These are phyloP conservation scores for Nicotiana paniculata DNA, from an alignment of 257 asterid genomes.

Conservation along the genomic window DNA sequence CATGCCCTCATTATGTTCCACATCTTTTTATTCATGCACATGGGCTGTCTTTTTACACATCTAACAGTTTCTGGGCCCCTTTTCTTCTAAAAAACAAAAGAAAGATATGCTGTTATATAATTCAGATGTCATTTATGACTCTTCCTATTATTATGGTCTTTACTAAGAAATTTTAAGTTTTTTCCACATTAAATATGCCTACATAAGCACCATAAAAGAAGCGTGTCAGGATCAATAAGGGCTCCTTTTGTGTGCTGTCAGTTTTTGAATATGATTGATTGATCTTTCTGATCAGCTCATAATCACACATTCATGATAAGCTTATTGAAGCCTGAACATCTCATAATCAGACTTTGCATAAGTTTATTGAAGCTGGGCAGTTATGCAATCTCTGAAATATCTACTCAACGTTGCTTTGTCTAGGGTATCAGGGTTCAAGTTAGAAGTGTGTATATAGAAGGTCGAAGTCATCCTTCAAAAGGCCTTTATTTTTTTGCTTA, in stretches of 20 bases:
- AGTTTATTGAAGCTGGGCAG: not conserved
- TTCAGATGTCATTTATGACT: not conserved
- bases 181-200: not conserved
- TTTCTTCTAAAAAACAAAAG: not conserved
- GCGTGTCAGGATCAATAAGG: not conserved
- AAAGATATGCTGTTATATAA: not conserved
- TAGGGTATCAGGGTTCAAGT: constrained; percentile 89
- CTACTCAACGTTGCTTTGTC: constrained; percentile 1
- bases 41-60: not conserved
- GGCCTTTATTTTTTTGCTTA: constrained; percentile 78
- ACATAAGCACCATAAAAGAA: not conserved
- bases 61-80: not conserved
- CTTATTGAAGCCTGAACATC: not conserved
- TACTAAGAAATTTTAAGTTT: not conserved
- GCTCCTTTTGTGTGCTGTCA: not conserved
- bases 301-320: not conserved
- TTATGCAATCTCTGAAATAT: not conserved
- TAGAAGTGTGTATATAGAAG: constrained; percentile 71
- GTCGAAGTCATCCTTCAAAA: constrained; percentile 76
- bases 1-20: not conserved
- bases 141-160: not conserved
- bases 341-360: not conserved
- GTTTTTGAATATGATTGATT: not conserved
- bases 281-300: not conserved
- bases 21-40: not conserved